A percentile compares a stretch with the other conserved stretches of the same genome.
These are phyloP conservation scores for Aspergillus texensis DNA, from an alignment of 2,329 filamentous ascomycete genomes.

Conservation along the genomic window DNA sequence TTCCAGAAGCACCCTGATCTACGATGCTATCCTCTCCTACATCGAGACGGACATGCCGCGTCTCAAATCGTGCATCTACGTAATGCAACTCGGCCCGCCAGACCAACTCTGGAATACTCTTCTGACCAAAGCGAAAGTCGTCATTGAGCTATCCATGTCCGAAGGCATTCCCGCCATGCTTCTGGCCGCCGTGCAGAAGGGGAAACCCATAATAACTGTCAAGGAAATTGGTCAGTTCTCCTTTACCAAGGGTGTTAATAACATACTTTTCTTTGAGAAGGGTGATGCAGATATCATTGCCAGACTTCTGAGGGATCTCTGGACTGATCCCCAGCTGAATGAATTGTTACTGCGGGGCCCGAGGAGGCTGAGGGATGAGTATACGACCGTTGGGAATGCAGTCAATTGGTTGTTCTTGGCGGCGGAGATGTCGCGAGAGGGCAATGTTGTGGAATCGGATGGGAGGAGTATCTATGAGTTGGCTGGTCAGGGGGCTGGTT, in stretches of 20 bases:
- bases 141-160: conserved; percentile 9
- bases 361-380: background rate
- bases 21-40: no score
- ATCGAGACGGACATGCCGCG: background rate
- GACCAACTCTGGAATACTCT: conserved; percentile 17
- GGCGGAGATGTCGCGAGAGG: background rate
- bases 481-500: background rate
- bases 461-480: background rate
- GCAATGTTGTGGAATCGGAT: background rate
- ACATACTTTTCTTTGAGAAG: no score
- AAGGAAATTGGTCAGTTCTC: background rate
- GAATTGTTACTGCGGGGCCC: background rate
- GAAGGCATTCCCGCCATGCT: conserved; percentile 13
- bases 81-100: conserved; percentile 10
- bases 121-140: conserved; percentile 6
- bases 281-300: no score
- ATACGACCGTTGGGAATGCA: background rate
- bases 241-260: no score
- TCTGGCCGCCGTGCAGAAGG: conserved; percentile 6
- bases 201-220: conserved; percentile 1
- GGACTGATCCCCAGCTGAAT: background rate
- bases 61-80: background rate
- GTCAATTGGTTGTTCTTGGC: background rate
- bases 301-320: background rate
- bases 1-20: no score